Conservation (phyloP, 257 asterid genomes). For the Przewalskia tangutica region DNA sequence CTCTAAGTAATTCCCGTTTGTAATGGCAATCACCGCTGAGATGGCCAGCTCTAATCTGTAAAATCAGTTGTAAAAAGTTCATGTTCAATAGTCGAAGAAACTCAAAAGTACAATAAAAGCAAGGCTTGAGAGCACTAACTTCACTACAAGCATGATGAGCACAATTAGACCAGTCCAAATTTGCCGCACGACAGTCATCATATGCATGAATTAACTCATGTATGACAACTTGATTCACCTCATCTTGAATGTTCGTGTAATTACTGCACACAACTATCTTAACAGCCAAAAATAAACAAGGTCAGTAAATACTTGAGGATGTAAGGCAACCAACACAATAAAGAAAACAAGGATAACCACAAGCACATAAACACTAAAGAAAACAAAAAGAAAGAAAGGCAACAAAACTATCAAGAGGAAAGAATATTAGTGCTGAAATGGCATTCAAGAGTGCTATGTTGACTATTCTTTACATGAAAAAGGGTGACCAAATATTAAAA, state of each 20-base stretch:
- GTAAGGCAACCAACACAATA: not conserved
- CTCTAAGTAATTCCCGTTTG: conserved; percentile 80
- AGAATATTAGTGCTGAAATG: not conserved
- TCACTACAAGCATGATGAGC: conserved; percentile 94
- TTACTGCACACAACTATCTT: conserved; percentile 70
- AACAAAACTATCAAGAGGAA: not conserved
- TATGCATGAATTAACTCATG: conserved; percentile 97
- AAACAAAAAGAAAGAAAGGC: not conserved
- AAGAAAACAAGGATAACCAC: not conserved
- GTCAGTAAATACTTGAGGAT: not conserved
- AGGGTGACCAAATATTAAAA: not conserved
- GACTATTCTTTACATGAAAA: not conserved
- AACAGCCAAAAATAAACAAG: not conserved
- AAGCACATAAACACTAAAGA: not conserved
- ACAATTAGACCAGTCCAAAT: conserved; percentile 73
- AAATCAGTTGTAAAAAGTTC: not conserved
- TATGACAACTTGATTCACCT: conserved; percentile 79
- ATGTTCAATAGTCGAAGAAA: not conserved
- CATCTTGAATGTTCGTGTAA: conserved; percentile 65
- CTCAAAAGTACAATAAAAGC: not conserved
- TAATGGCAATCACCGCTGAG: conserved; percentile 94
- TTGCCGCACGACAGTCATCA: conserved; percentile 79
- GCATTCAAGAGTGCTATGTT: conserved; percentile 9
- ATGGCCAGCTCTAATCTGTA: conserved; percentile 82
- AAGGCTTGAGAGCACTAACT: conserved; percentile 24